These are phyloP conservation scores for Dothidotthia symphoricarpi DNA, from an alignment of 2,329 filamentous ascomycete genomes.

Conservation along the genomic window DNA sequence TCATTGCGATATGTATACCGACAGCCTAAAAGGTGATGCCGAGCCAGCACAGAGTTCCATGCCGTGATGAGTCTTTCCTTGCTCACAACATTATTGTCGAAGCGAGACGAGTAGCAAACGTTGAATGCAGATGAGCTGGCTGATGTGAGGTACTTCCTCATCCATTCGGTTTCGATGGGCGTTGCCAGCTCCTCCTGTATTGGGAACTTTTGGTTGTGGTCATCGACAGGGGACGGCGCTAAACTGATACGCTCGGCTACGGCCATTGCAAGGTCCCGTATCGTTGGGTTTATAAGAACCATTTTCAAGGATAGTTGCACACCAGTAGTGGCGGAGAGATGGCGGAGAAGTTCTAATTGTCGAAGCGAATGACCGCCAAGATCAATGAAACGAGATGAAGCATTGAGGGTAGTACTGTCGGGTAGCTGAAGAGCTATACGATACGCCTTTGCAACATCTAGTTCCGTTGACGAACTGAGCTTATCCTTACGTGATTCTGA, in stretches of 20 bases:
- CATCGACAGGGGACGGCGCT: neutral
- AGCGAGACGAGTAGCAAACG: constrained; percentile 18
- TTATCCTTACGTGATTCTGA: neutral
- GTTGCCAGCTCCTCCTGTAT: constrained; percentile 6
- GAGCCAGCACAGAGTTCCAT: constrained; percentile 20
- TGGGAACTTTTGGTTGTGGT: neutral
- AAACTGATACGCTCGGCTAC: constrained; percentile 2
- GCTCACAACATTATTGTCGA: constrained; percentile 10
- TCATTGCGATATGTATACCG: neutral
- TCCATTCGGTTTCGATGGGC: constrained; percentile 22
- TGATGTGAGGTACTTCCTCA: constrained; percentile 12
- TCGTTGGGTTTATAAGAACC: constrained; percentile 1
- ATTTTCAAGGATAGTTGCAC: too few species aligned
- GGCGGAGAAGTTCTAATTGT: constrained; percentile 18
- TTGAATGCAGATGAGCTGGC: constrained; percentile 26
- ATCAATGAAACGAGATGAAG: constrained; percentile 21
- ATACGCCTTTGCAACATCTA: constrained; percentile 1
- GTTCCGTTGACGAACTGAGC: neutral
- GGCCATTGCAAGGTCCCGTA: constrained; percentile 1
- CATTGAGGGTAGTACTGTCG: neutral
- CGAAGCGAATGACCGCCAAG: constrained; percentile 32
- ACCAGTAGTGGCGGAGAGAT: too few species aligned
- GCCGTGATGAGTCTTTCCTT: constrained; percentile 11
- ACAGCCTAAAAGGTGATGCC: constrained; percentile 13
- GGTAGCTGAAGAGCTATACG: constrained; percentile 5